A percentile compares a stretch with the other conserved stretches of the same genome.
phyloP scores from a whole-genome alignment of 108 stramenopile genomes.

The Skeletonema costatum region DNA sequence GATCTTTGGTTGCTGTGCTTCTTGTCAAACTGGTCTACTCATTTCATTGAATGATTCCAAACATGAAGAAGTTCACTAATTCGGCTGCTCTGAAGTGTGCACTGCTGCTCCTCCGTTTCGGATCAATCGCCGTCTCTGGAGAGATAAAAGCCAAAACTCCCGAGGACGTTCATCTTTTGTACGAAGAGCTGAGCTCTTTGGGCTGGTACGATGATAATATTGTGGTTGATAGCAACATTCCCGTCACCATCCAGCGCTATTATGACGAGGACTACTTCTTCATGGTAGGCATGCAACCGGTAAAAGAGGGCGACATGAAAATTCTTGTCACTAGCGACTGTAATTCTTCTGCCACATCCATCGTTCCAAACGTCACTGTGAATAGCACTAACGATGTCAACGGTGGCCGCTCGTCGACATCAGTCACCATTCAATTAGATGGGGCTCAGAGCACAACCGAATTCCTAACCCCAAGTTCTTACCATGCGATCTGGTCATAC shows the following conservation, averaged over 20 bases:
- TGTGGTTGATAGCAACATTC: conserved; percentile 14
- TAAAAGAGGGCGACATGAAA: conserved; percentile 8
- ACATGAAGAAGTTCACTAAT: background rate
- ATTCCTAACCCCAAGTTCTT: conserved; percentile 24
- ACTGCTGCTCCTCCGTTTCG: background rate
- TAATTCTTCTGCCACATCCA: conserved; percentile 4
- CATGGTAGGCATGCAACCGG: conserved; percentile 9
- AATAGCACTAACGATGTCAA: background rate
- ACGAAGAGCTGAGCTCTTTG: background rate
- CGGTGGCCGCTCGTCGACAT: background rate
- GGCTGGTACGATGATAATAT: background rate
- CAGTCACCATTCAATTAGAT: background rate
- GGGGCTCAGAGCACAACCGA: background rate
- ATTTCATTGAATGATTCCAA: background rate
- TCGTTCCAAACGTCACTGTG: background rate
- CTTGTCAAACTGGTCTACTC: too few relatives aligned
- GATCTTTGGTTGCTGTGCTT: too few relatives aligned
- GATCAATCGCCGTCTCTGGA: background rate
- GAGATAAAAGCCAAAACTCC: background rate
- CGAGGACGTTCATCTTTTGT: background rate
- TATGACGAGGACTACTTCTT: background rate
- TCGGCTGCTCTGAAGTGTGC: background rate
- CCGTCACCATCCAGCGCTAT: conserved; percentile 22
- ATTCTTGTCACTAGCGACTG: conserved; percentile 27
- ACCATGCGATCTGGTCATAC: conserved; percentile 23